Base-by-base conservation (phyloP, 148 eudicot genomes). In the Fagopyrum tataricum region DNA sequence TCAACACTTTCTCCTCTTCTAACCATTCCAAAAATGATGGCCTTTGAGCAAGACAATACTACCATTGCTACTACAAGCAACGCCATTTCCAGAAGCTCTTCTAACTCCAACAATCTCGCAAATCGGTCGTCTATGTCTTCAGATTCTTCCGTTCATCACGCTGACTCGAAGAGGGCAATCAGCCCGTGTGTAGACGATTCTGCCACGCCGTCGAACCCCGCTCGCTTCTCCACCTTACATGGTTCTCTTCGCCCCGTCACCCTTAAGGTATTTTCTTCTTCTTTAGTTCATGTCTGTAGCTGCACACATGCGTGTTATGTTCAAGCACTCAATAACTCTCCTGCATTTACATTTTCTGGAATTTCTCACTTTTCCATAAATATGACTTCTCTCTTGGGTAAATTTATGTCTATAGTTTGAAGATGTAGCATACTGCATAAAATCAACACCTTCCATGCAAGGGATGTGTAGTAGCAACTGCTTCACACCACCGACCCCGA, bases 341-440 rank as follows among this genome's bases (percentile, higher is more conserved):
- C n/a, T n/a, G n/a, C n/a, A n/a, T n/a, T n/a, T n/a, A n/a, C n/a
- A n/a, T n/a, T n/a, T n/a, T n/a, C n/a, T n/a, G n/a, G n/a, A n/a
- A n/a, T n/a, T n/a, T n/a, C n/a, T n/a, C n/a, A n/a, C n/a, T n/a
- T n/a, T n/a, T 31, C 37, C 37, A 3, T 1, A 31, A 31, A 31
- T 31, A 31, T 31, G 37, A 31, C 37, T 31, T 31, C 2, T 31
- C 37, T 1, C 37, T 31, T 31, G n/a, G n/a, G n/a, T n/a, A n/a
- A n/a, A n/a, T 6, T 20, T 12, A 6, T 58, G 13, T 24, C 62
- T 79, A 72, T 85, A 93, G 98, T 93, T 90, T 76, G 88, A 90
- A 80, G 96, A 93, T 77, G 84, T 93, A 9, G 77, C 89, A 1
- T 93, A 93, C 78, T 53, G 72, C 69, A 87, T 93, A 10, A 79